phyloP scores from a whole-genome alignment of 495 filamentous ascomycete species.

The Hypomontagnella submonticulosa region DNA sequence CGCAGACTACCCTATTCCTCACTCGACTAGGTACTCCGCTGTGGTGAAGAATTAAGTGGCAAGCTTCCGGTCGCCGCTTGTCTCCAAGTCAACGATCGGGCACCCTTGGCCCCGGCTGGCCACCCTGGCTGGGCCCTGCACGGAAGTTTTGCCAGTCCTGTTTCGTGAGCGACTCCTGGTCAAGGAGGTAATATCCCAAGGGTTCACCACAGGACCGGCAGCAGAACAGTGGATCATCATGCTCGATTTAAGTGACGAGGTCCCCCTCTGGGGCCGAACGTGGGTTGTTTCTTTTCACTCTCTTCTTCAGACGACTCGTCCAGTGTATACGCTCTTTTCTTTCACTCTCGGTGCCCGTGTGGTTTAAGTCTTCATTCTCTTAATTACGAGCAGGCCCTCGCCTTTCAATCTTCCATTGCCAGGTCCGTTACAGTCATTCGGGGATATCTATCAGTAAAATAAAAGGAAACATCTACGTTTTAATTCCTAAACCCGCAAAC shows the following conservation, averaged over 20 bases:
- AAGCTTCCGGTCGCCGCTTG: slow-evolving; percentile 35
- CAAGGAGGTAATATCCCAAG: slow-evolving; percentile 45
- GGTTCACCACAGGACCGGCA: slow-evolving; percentile 31
- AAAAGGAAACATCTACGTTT: slow-evolving; percentile 29
- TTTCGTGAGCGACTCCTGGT: slow-evolving; percentile 61
- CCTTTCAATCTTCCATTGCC: slow-evolving; percentile 49
- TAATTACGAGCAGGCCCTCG: slow-evolving; percentile 69
- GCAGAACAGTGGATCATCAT: slow-evolving; percentile 56
- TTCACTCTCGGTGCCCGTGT: slow-evolving; percentile 41
- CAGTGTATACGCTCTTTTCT: slow-evolving; percentile 50
- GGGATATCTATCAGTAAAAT: slow-evolving; percentile 34
- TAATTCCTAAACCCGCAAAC: slow-evolving; percentile 44
- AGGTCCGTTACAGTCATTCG: slow-evolving; percentile 47
- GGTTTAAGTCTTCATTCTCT: slow-evolving; percentile 49
- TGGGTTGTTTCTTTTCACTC: slow-evolving; percentile 55
- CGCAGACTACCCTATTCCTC: slow-evolving; percentile 26
- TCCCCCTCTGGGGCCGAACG: slow-evolving; percentile 43
- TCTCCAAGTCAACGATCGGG: slow-evolving; percentile 29
- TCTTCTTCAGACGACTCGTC: slow-evolving; percentile 48
- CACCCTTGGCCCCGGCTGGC: slow-evolving; percentile 23
- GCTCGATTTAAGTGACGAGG: slow-evolving; percentile 62
- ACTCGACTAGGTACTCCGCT: slow-evolving; percentile 22
- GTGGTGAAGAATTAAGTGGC: slow-evolving; percentile 36
- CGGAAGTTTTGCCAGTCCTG: slow-evolving; percentile 52
- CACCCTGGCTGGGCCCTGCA: slow-evolving; percentile 41